These are phyloP conservation scores for Phoenix roebelenii DNA, from an alignment of 176 grass and related monocot genomes.

Conservation along the genomic window DNA sequence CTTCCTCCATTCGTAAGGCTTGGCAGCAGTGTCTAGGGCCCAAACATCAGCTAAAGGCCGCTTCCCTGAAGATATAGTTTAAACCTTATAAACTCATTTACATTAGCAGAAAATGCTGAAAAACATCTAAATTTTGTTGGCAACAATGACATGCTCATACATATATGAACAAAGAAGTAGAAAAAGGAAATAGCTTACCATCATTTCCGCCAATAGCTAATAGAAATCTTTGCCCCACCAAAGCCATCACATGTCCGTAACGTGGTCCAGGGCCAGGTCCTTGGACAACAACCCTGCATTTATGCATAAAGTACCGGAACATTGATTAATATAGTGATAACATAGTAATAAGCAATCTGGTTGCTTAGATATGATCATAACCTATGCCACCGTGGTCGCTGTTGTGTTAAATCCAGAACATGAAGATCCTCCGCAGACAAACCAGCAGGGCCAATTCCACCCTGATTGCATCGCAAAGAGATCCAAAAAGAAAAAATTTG, in stretches of 20 bases:
- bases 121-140: background rate
- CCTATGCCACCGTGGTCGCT: conserved; percentile 96
- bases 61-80: conserved; percentile 51
- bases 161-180: background rate
- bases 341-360: conserved; percentile 2
- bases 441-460: conserved; percentile 98
- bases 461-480: conserved; percentile 26
- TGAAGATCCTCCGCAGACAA: conserved; percentile 99
- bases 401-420: conserved; percentile 98
- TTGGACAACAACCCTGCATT: conserved; percentile 93
- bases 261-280: conserved; percentile 96
- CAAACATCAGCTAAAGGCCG: conserved; percentile 93
- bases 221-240: conserved; percentile 97
- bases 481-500: too few species aligned
- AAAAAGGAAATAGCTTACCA: conserved; percentile 40
- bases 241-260: conserved; percentile 99
- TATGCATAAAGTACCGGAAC: conserved; percentile 27
- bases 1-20: conserved; percentile 99
- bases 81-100: background rate
- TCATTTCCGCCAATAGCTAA: conserved; percentile 99
- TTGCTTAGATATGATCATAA: conserved; percentile 28
- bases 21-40: conserved; percentile 98
- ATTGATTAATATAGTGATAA: conserved; percentile 16
- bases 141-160: background rate
- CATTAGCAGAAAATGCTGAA: background rate